Evolutionary conservation across 192 early-diverging fungal species (phyloP).

Genomic region (Coemansia sp.): DNA sequence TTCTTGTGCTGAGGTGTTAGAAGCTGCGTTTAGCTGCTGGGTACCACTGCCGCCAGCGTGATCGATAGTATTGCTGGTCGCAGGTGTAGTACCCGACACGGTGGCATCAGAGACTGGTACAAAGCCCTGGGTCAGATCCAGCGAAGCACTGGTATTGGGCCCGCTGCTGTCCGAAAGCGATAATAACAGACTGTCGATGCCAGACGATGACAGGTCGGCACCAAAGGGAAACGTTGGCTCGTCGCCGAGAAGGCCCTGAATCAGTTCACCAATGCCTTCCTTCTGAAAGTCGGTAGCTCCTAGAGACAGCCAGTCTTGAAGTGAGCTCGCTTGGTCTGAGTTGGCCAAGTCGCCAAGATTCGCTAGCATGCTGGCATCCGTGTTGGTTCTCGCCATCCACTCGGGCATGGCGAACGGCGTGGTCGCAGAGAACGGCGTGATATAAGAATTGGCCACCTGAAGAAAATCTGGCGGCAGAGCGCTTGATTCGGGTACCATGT

Average conservation of each 20-base stretch:
- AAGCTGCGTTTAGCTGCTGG: not conserved
- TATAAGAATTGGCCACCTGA: conserved; percentile 41
- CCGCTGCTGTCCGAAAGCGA: conserved; percentile 7
- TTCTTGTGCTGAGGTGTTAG: not conserved
- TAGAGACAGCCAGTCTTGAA: conserved; percentile 36
- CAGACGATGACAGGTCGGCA: conserved; percentile 1
- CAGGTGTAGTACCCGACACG: not conserved
- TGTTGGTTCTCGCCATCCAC: conserved; percentile 29
- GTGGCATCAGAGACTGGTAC: not conserved
- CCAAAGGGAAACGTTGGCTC: conserved; percentile 33
- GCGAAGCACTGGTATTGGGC: not conserved
- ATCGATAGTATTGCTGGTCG: not conserved
- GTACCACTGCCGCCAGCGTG: too few species aligned
- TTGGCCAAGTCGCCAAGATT: conserved; percentile 38
- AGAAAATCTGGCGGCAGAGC: conserved; percentile 32
- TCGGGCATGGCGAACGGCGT: conserved; percentile 19
- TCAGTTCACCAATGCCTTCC: not conserved
- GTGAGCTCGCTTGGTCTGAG: conserved; percentile 9
- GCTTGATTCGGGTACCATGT: conserved; percentile 44
- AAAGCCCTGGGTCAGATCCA: not conserved
- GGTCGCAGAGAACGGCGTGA: conserved; percentile 34
- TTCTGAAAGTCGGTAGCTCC: conserved; percentile 19
- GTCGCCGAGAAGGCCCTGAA: conserved; percentile 29
- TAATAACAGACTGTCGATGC: not conserved
- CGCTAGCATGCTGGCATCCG: conserved; percentile 47